Evolutionary conservation across 2,329 filamentous ascomycete species (phyloP), one percentile per base, ranked within the genome.

Genomic region (Bipolaris zeicola): DNA sequence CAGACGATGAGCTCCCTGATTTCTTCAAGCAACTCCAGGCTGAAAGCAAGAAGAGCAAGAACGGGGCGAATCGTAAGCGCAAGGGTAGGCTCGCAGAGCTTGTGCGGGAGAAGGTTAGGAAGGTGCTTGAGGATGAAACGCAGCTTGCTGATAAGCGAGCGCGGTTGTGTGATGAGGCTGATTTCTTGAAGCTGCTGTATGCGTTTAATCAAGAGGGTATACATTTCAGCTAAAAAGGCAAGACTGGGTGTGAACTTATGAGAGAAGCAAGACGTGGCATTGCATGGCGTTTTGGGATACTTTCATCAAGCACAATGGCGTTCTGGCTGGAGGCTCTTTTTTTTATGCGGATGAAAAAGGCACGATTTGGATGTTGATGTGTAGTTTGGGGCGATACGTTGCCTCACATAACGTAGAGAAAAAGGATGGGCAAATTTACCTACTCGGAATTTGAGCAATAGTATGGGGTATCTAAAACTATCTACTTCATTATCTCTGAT

Each of bases 171-270:
- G 92, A 97, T 70, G 92, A 98, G 78, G 93, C 90, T 50, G 93
- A 96, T 69, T 98, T 97, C 72, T 78, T 99, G 73, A 88, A 88
- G 66, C 76, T 97, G 63, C 78, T 96, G 61, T 87, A 84, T 76
- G 89, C 90, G 1, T 96, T 97, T 77, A 96, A 97, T 74, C 86
- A 91, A 64, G 91, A 96, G 74, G 92, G 92, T 26, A 94, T 98
- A 57, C 94, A 97, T 79, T 98, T 98, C 75, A 89, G 86, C 60
- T 92, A 67, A 55, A n/a, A 22, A 6, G 18, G 11, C 20, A 3
- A 1, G 8, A 8, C 1, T 22, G 14, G 4, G 36, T 1, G 6
- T 46, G 20, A 8, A 31, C 31, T 28, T 28, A 4, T 16, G 8
- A 13, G 18, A 6, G 18, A 22, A 18, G n/a, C 13, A 5, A 10